Base-by-base conservation (phyloP, 164 flowering plant genomes). In the Magnolia changhungtana region DNA sequence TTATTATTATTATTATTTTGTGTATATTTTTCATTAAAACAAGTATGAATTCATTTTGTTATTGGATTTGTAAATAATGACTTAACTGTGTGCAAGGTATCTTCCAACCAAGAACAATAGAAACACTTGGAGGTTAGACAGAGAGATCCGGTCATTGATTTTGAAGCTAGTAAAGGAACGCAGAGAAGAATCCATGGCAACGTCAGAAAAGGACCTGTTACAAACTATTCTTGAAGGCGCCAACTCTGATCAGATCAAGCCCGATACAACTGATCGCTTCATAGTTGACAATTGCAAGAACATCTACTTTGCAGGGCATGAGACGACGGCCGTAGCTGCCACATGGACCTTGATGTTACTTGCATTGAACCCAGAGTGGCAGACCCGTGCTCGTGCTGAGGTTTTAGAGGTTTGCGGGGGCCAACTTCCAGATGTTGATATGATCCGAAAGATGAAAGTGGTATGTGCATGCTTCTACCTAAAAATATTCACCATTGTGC, bases 281-380 rank as follows among this genome's bases (percentile, higher is more conserved):
- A 80, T 91, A 0, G 86, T 88, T 0, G 93, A 89, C 64, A 90
- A 89, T 69, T 87, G 92, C 85, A 89, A 88, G 82, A 86, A 81
- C 85, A 85, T 90, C 13, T 89, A 85, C 80, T 81, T 88, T 18
- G 88, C 92, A 3, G 90, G 92, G 1, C 81, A 83, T 29, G 87
- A 83, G 61, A 83, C 86, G 0, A 81, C 82, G 0, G 81, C 84
- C 13, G 52, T 65, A 4, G 49, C 77, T 13, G 75, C 78, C 5
- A 31, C 79, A 1, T 84, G 87, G 87, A 61, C 70, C 72, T 72
- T 82, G 75, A 75, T 81, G 67, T 59, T 83, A 49, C 77, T 83
- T 29, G 83, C 83, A 13, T 65, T 50, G 10, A n/a, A 80, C 63
- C 81, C 83, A 1, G 74, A 80, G 24, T 83, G 83, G 85, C 85